Percentiles rank a stretch among this genome's conserved stretches.
Conservation (phyloP, 345 rosid species). For the Populus pruinosa region DNA sequence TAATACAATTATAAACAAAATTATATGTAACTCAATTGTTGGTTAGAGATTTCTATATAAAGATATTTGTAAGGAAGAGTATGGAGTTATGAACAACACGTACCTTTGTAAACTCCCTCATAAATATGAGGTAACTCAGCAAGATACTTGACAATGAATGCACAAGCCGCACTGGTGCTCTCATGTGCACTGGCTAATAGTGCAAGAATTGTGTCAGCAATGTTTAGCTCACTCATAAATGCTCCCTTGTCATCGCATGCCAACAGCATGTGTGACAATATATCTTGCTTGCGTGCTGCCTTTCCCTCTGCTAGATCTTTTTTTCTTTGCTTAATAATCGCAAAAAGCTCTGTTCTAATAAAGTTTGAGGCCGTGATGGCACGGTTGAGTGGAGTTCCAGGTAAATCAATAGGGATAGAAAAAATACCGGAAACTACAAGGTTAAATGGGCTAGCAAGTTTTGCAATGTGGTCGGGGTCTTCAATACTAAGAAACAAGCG, state of each 20-base stretch:
- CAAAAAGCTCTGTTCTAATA: not conserved
- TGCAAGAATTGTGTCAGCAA: conserved; percentile 39
- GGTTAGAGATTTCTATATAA: too few relatives aligned
- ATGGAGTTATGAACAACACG: too few relatives aligned
- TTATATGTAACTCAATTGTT: too few relatives aligned
- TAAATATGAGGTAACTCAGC: conserved; percentile 31
- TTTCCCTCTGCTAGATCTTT: conserved; percentile 6
- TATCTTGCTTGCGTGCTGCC: conserved; percentile 22
- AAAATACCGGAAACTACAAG: not conserved
- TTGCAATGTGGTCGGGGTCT: not conserved
- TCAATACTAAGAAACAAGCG: conserved; percentile 26
- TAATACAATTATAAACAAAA: too few relatives aligned
- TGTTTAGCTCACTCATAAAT: conserved; percentile 32
- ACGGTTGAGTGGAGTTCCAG: not conserved
- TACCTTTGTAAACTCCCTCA: conserved; percentile 31
- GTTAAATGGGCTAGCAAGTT: not conserved
- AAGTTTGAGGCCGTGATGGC: not conserved
- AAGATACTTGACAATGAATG: conserved; percentile 37
- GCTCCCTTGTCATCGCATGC: conserved; percentile 23
- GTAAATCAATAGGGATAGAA: not conserved
- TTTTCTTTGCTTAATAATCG: not conserved
- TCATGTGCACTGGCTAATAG: conserved; percentile 37
- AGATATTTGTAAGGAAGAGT: too few relatives aligned
- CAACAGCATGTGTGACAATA: conserved; percentile 33
- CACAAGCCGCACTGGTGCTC: conserved; percentile 37